A percentile compares a stretch with the other conserved stretches of the same genome.
Conservation (phyloP, 2,329 filamentous ascomycete species). For the Helicocarpus griseus region DNA sequence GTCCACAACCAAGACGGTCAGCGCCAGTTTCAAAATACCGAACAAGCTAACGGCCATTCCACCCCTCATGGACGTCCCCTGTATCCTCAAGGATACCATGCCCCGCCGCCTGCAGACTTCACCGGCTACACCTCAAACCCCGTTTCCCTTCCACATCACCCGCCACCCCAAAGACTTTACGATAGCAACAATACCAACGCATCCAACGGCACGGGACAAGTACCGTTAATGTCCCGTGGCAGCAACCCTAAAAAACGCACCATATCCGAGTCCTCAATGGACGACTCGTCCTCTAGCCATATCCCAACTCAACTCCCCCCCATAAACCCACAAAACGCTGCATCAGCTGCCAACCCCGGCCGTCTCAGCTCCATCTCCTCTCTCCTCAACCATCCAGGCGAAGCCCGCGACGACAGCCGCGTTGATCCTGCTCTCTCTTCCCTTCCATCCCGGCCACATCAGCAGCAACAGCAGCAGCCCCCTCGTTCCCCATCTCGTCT, state of each 20-base stretch:
- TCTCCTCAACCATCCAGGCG: slow-evolving; percentile 56
- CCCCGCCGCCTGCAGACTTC: slow-evolving; percentile 41
- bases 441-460: slow-evolving; percentile 17
- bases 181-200: not conserved
- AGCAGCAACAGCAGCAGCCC: slow-evolving; percentile 18
- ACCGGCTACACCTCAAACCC: slow-evolving; percentile 34
- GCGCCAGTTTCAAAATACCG: slow-evolving; percentile 22
- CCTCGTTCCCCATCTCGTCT: slow-evolving; percentile 6
- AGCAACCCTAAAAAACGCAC: slow-evolving; percentile 28
- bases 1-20: slow-evolving; percentile 23
- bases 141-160: slow-evolving; percentile 23
- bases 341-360: slow-evolving; percentile 35
- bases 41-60: slow-evolving; percentile 19
- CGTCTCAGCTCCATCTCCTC: slow-evolving; percentile 67
- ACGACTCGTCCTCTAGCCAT: slow-evolving; percentile 20
- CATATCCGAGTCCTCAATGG: slow-evolving; percentile 24
- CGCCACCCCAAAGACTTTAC: slow-evolving; percentile 21
- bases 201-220: slow-evolving; percentile 5
- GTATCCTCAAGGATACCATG: slow-evolving; percentile 34
- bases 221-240: slow-evolving; percentile 19
- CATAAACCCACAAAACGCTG: slow-evolving; percentile 18
- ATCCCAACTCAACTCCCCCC: slow-evolving; percentile 27
- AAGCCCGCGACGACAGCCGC: slow-evolving; percentile 18
- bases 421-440: slow-evolving; percentile 32
- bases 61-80: slow-evolving; percentile 13